These are phyloP conservation scores for Podospora pseudocomata DNA, from an alignment of 495 filamentous ascomycete species.

Conservation along the genomic window DNA sequence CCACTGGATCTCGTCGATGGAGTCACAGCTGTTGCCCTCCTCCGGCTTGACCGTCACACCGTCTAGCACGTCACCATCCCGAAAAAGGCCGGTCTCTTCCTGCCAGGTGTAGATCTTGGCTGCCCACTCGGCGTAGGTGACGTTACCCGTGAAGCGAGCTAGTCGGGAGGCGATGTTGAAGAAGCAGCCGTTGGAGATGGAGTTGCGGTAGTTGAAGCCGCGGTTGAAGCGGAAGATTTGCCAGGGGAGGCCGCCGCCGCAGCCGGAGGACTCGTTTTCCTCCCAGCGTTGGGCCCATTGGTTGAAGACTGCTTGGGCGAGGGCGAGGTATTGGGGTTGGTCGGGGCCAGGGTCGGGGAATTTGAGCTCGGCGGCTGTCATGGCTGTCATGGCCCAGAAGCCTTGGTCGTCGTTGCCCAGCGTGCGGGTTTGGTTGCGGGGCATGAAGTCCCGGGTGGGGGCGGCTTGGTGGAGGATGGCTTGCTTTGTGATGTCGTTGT, in stretches of 20 bases:
- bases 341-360: constrained; percentile 62
- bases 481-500: constrained; percentile 65
- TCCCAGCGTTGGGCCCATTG: constrained; percentile 68
- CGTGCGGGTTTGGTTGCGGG: constrained; percentile 71
- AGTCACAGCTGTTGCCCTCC: constrained; percentile 48
- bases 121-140: constrained; percentile 74
- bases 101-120: constrained; percentile 70
- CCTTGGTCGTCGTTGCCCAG: constrained; percentile 82
- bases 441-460: constrained; percentile 68
- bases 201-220: constrained; percentile 79
- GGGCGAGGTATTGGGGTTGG: constrained; percentile 70
- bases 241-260: constrained; percentile 78
- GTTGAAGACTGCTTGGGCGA: constrained; percentile 78
- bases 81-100: constrained; percentile 56
- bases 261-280: constrained; percentile 44
- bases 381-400: constrained; percentile 81
- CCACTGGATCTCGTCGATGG: constrained; percentile 65
- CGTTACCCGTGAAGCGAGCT: constrained; percentile 69
- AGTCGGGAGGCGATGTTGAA: constrained; percentile 80
- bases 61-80: constrained; percentile 59
- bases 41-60: constrained; percentile 51
- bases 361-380: constrained; percentile 76
- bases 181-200: constrained; percentile 72
- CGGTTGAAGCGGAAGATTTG: constrained; percentile 79
- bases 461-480: constrained; percentile 70